These are phyloP conservation scores for Limnomonas spitsbergensis DNA, from an alignment of 139 green algal species.

Conservation along the genomic window DNA sequence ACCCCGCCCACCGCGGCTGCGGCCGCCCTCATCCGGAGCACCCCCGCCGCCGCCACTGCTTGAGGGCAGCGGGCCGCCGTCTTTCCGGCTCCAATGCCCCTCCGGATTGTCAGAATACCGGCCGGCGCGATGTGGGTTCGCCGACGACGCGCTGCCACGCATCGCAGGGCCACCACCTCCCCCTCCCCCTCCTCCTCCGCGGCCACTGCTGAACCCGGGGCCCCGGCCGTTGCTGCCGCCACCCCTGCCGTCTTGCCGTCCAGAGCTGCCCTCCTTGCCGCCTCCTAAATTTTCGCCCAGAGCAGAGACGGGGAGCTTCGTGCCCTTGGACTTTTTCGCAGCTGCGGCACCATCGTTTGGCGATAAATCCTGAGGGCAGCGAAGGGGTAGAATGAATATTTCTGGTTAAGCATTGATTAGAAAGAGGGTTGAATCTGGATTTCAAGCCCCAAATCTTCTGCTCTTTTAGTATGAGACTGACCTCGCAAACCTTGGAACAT, in stretches of 20 bases:
- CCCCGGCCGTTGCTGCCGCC: constrained; percentile 5
- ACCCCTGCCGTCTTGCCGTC: neutral
- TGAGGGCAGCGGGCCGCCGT: neutral
- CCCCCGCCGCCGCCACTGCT: too few species aligned
- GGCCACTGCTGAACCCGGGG: neutral
- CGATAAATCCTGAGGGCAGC: too few species aligned
- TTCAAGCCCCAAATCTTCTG: too few species aligned
- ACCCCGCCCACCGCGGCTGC: constrained; percentile 11
- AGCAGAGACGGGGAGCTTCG: constrained; percentile 33
- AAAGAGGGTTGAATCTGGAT: too few species aligned
- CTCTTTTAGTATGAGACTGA: too few species aligned
- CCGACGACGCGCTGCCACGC: neutral
- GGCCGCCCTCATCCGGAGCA: neutral
- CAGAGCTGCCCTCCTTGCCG: constrained; percentile 17
- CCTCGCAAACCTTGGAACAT: too few species aligned
- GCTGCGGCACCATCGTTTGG: neutral
- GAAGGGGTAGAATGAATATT: too few species aligned
- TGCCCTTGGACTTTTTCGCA: constrained; percentile 31
- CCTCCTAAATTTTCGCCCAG: constrained; percentile 26
- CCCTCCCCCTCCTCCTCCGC: constrained; percentile 4
- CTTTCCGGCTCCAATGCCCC: neutral
- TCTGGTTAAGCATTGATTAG: too few species aligned
- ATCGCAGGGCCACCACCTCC: too few species aligned
- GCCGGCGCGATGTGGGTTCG: too few species aligned
- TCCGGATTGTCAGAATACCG: too few species aligned